phyloP scores from a whole-genome alignment of 192 early-diverging fungal genomes.

The Coemansia sp. region DNA sequence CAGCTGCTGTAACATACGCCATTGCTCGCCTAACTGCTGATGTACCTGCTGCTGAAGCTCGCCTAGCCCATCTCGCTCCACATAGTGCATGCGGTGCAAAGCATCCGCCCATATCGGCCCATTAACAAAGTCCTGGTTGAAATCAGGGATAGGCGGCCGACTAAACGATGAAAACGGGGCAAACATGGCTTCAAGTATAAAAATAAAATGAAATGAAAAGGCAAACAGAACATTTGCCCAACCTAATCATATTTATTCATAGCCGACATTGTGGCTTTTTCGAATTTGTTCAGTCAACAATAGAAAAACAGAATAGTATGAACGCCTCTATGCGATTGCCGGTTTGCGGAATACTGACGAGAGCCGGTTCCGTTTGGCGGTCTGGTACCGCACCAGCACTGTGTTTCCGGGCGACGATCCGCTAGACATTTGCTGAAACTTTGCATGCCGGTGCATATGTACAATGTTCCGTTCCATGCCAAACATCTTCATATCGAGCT shows the following conservation, averaged over 20 bases:
- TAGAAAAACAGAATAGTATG: background rate
- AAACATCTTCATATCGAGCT: slow-evolving; percentile 34
- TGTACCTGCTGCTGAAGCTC: slow-evolving; percentile 28
- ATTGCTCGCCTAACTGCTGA: slow-evolving; percentile 44
- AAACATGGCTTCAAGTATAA: slow-evolving; percentile 2
- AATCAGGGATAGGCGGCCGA: slow-evolving; percentile 2
- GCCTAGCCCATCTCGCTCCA: slow-evolving; percentile 6
- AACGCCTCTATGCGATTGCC: background rate
- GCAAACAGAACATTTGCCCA: background rate
- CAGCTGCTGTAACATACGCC: slow-evolving; percentile 36
- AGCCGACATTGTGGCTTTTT: too few relatives aligned
- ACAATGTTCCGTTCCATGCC: slow-evolving; percentile 25
- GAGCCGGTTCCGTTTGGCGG: slow-evolving; percentile 27
- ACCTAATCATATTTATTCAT: too few relatives aligned
- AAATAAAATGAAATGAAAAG: background rate
- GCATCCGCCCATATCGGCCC: slow-evolving; percentile 6
- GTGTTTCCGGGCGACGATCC: slow-evolving; percentile 5
- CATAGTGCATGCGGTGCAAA: slow-evolving; percentile 9
- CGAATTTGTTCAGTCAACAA: background rate
- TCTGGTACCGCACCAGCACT: slow-evolving; percentile 22
- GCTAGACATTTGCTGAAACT: background rate
- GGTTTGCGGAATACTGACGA: slow-evolving; percentile 24
- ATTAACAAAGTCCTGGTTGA: slow-evolving; percentile 7
- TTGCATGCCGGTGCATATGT: slow-evolving; percentile 16
- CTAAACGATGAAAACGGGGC: background rate